Conservation (phyloP, 2,329 filamentous ascomycete genomes). For the Fusarium sp. region DNA sequence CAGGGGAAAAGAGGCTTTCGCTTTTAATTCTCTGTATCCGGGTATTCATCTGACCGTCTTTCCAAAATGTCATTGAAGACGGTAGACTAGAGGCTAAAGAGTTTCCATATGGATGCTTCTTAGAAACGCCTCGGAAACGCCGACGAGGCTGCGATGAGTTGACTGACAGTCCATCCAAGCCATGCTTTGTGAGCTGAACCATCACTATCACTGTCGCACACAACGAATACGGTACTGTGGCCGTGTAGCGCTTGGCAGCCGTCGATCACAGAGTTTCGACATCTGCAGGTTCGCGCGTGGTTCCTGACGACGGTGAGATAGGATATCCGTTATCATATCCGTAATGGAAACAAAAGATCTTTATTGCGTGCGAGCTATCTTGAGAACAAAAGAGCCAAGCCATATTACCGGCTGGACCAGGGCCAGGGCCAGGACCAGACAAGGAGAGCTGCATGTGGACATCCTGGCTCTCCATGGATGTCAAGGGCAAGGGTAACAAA, state of each 20-base stretch:
- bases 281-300: slow-evolving; percentile 27
- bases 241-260: slow-evolving; percentile 2
- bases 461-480: slow-evolving; percentile 6
- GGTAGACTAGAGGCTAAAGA: slow-evolving; percentile 1
- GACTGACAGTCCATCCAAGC: background rate
- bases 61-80: slow-evolving; percentile 7
- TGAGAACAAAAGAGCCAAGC: slow-evolving; percentile 35
- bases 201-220: slow-evolving; percentile 5
- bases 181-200: background rate
- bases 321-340: slow-evolving; percentile 41
- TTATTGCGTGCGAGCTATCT: slow-evolving; percentile 39
- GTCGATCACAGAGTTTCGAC: slow-evolving; percentile 23
- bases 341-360: slow-evolving; percentile 43
- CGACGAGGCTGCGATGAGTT: slow-evolving; percentile 35
- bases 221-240: background rate
- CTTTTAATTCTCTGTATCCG: slow-evolving; percentile 7
- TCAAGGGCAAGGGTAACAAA: slow-evolving; percentile 30
- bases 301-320: slow-evolving; percentile 39
- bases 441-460: slow-evolving; percentile 22
- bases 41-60: slow-evolving; percentile 17
- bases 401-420: background rate
- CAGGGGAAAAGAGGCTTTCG: slow-evolving; percentile 27
- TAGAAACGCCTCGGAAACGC: slow-evolving; percentile 33
- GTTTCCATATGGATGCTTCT: slow-evolving; percentile 3
- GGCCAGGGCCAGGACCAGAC: slow-evolving; percentile 14